phyloP scores from a whole-genome alignment of 495 filamentous ascomycete species.

The Diplogelasinospora grovesii region DNA sequence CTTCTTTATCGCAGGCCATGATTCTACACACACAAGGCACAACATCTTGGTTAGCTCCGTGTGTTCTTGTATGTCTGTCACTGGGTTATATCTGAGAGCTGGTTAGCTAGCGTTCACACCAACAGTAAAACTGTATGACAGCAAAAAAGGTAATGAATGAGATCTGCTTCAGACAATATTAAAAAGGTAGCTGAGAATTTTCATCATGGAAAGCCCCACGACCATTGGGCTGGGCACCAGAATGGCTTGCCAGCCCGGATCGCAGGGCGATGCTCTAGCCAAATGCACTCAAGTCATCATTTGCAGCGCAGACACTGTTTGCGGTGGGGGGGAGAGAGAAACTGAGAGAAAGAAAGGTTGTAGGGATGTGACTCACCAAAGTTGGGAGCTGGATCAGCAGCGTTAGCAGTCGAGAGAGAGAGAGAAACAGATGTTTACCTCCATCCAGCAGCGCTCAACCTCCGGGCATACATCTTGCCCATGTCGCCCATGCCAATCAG shows the following conservation, averaged over 20 bases:
- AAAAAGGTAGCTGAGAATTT: conserved; percentile 93
- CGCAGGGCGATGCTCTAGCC: conserved; percentile 83
- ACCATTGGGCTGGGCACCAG: conserved; percentile 28
- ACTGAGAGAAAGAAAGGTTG: not conserved
- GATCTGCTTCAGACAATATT: conserved; percentile 68
- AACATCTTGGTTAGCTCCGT: conserved; percentile 10
- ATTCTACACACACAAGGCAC: conserved; percentile 50
- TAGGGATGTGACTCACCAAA: conserved; percentile 13
- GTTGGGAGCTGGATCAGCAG: conserved; percentile 10
- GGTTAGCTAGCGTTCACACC: conserved; percentile 1
- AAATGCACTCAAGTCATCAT: conserved; percentile 99
- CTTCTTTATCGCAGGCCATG: conserved; percentile 86
- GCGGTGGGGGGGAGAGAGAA: conserved; percentile 6
- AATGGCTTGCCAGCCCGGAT: conserved; percentile 30
- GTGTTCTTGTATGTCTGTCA: too few relatives aligned
- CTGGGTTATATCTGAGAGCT: too few relatives aligned
- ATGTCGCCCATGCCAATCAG: conserved; percentile 99
- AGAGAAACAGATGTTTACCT: conserved; percentile 54
- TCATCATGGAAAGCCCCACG: conserved; percentile 76
- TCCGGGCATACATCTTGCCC: conserved; percentile 97
- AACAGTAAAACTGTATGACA: conserved; percentile 12
- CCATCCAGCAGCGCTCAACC: conserved; percentile 86
- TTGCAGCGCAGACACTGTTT: too few relatives aligned
- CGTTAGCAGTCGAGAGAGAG: not conserved
- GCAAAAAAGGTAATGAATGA: conserved; percentile 7